Evolutionary conservation across 2,329 filamentous ascomycete genomes (phyloP).

Genomic region (Cladosporium sp.): DNA sequence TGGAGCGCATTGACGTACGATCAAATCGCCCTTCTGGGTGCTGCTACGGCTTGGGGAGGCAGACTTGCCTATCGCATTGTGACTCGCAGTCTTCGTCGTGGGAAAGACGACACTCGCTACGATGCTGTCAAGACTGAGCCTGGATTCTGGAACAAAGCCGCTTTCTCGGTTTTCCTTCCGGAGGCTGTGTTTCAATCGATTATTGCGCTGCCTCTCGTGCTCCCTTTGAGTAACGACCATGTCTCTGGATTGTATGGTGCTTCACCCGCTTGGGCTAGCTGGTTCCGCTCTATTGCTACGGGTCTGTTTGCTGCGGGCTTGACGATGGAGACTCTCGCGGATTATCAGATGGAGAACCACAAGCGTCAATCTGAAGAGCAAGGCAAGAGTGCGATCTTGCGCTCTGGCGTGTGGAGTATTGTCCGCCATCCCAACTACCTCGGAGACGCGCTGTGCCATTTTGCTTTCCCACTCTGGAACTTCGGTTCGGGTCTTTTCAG

Average conservation of each 20-base stretch:
- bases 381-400: constrained; percentile 35
- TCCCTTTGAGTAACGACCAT: constrained; percentile 41
- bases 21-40: constrained; percentile 52
- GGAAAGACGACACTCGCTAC: constrained; percentile 55
- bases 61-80: constrained; percentile 53
- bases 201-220: constrained; percentile 53
- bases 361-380: constrained; percentile 37
- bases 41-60: constrained; percentile 54
- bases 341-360: constrained; percentile 52
- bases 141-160: constrained; percentile 54
- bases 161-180: constrained; percentile 51
- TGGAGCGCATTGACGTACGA: constrained; percentile 48
- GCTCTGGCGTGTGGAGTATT: constrained; percentile 58
- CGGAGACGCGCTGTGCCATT: constrained; percentile 55
- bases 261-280: constrained; percentile 30
- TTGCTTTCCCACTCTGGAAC: constrained; percentile 55
- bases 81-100: constrained; percentile 44
- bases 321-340: constrained; percentile 52
- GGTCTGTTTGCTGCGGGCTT: constrained; percentile 55
- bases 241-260: constrained; percentile 15
- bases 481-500: constrained; percentile 52
- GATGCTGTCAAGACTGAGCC: constrained; percentile 47
- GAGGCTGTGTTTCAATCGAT: constrained; percentile 55
- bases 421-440: constrained; percentile 61
- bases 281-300: constrained; percentile 36